Evolutionary conservation across 1,284 basidiomycete genomes (phyloP), one percentile per base, ranked within the genome.

Genomic region (Stereum hirsutum): DNA sequence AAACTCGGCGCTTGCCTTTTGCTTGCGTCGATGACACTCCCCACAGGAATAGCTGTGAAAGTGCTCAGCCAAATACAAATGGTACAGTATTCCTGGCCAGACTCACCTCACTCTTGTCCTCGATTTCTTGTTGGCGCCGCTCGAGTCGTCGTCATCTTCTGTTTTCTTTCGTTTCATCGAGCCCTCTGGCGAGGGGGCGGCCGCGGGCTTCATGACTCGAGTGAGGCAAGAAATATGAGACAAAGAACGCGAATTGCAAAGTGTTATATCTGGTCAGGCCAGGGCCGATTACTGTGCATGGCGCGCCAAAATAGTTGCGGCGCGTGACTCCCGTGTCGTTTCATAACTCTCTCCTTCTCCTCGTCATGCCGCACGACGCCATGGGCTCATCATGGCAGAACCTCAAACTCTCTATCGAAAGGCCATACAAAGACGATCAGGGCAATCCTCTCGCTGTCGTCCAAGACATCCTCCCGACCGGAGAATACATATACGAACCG

Each of bases 21-120:
- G 85, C 58, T 89, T 89, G 47, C 85, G 69, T 23, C 85, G 75
- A 65, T 89, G 86, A 50, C 86, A 89, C 64, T 89, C 85, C 27
- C 85, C 84, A 47, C 85, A 89, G n/a, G 85, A 88, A 52, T 87
- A 89, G 59, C 86, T 88, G 54, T 38, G 42, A 6, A 34, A 19
- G 26, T 33, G 39, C 15, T 25, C 19, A 37, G 23, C 12, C 25
- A 12, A 12, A 15, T 21, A 34, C 15, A n/a, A 23, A 19, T n/a
- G n/a, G n/a, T n/a, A n/a, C n/a, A n/a, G n/a, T n/a, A n/a, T n/a
- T n/a, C 14, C 21, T 12, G 46, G 49, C 42, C 49, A n/a, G 27
- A 47, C 63, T 49, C 59, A 76, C 84, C 85, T 88, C 52, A 88
- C 84, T 63, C 84, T 69, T 24, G 80, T 85, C 46, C 84, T 66